Percentiles rank a stretch among this genome's conserved stretches.
Evolutionary conservation across 225 moss, liverwort and hornwort species (phyloP).

Genomic region (Physcomitrellopsis africana): DNA sequence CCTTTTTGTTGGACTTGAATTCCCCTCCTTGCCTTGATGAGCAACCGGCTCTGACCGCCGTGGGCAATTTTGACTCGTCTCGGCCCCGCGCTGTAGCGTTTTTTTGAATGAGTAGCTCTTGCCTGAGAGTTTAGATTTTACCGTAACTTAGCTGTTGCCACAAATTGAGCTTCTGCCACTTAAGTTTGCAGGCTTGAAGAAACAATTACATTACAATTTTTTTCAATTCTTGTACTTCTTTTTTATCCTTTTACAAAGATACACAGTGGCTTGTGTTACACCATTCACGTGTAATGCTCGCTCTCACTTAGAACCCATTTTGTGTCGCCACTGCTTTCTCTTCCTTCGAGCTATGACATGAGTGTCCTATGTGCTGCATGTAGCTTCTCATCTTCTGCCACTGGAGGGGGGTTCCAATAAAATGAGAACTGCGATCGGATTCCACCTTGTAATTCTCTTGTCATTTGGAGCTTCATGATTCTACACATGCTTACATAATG

Average conservation of each 20-base stretch:
- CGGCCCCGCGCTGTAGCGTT: slow-evolving; percentile 34
- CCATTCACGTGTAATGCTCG: slow-evolving; percentile 36
- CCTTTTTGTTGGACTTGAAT: slow-evolving; percentile 75
- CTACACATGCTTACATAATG: too few relatives aligned
- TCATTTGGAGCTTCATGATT: too few relatives aligned
- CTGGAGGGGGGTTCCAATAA: too few relatives aligned
- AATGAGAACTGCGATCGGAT: too few relatives aligned
- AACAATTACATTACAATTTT: slow-evolving; percentile 3
- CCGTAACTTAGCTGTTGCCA: not conserved
- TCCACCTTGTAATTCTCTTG: too few relatives aligned
- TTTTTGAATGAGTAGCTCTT: slow-evolving; percentile 18
- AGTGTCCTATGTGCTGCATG: not conserved
- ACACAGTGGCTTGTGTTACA: slow-evolving; percentile 22
- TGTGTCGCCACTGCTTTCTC: not conserved
- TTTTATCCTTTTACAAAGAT: too few relatives aligned
- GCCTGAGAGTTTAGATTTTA: not conserved
- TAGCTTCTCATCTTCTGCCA: not conserved
- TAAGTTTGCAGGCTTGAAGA: slow-evolving; percentile 8
- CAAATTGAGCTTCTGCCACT: slow-evolving; percentile 15
- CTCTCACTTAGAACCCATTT: not conserved
- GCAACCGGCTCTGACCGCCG: slow-evolving; percentile 41
- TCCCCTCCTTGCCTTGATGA: slow-evolving; percentile 41
- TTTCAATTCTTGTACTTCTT: too few relatives aligned
- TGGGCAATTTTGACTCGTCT: slow-evolving; percentile 29
- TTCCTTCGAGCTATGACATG: not conserved